Evolutionary conservation across 768 basidiomycete genomes (phyloP), one percentile per base, ranked within the genome.

Genomic region (Crassisporium funariophilum): DNA sequence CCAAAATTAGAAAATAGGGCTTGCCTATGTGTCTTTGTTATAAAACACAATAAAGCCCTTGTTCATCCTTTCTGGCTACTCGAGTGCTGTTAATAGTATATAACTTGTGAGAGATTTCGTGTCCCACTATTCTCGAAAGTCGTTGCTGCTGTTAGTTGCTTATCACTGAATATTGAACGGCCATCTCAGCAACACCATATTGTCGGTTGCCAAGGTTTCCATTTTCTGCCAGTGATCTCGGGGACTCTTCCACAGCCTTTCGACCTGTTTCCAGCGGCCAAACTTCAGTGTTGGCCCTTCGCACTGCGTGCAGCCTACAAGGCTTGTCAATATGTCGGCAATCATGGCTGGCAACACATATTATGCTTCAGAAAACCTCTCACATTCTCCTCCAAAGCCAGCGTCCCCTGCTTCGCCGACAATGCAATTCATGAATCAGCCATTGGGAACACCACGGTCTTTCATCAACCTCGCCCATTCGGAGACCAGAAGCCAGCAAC

Each of bases 381-480:
- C 29, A 2, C 69, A 70, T 39, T 59, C 74, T 10, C 58, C 64
- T 43, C 67, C 78, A 15, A 72, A 73, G 44, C 67, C 74, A 1
- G 60, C 72, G 1, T 75, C 76, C 2, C 77, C 76, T 15, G 65
- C 70, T 9, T 75, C 77, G 5, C 74, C 76, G 19, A 65, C 65
- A 20, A 47, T 68, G 10, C 70, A 74, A 54, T 63, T 73, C 58
- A 57, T 66, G 36, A 49, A 49, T 27, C 73, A 74, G 47, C 64
- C 64, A 35, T 46, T 55, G 33, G 42, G 51, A 21, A 63, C 58
- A 35, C 63, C 67, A 34, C 70, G 75, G 39, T 72, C 79, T 16
- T 68, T 77, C 56, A 71, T 71, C 41, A 71, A 65, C 45, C 59
- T 68, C 20, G 61, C 50, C 49, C 67, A 50, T 46, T 65, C 62